These are phyloP conservation scores for Elaeis guineensis DNA, from an alignment of 176 grass and related monocot species.

Conservation along the genomic window DNA sequence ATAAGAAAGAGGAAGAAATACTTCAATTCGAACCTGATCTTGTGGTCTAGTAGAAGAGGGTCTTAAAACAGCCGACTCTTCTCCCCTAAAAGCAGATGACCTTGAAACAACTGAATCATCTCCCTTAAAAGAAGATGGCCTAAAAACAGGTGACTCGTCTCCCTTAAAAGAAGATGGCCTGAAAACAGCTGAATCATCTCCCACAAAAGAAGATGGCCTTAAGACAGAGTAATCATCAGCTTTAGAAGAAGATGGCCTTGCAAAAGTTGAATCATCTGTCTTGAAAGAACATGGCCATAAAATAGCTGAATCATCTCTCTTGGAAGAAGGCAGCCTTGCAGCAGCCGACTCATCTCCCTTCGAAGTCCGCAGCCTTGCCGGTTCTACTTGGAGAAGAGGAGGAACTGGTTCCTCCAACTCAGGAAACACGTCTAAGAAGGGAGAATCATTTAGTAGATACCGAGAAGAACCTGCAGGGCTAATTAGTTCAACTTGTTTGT, in stretches of 20 bases:
- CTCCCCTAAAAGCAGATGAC: not conserved
- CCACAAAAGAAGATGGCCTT: too few species aligned
- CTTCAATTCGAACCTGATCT: slow-evolving; percentile 24
- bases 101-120: too few species aligned
- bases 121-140: too few species aligned
- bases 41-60: slow-evolving; percentile 35
- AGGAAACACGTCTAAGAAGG: slow-evolving; percentile 38
- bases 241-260: too few species aligned
- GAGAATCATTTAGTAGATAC: slow-evolving; percentile 32
- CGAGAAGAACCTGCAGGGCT: slow-evolving; percentile 56
- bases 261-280: too few species aligned
- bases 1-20: too few species aligned
- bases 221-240: too few species aligned
- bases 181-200: not conserved
- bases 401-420: not conserved
- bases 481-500: slow-evolving; percentile 1
- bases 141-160: too few species aligned
- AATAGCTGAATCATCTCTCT: too few species aligned
- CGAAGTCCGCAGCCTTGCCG: too few species aligned
- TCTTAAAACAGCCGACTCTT: slow-evolving; percentile 19
- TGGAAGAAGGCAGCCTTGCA: not conserved
- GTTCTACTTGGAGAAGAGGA: not conserved
- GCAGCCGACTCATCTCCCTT: too few species aligned
- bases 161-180: not conserved
- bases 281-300: too few species aligned